phyloP scores from a whole-genome alignment of 345 rosid species.

The Arabidopsis suecica region DNA sequence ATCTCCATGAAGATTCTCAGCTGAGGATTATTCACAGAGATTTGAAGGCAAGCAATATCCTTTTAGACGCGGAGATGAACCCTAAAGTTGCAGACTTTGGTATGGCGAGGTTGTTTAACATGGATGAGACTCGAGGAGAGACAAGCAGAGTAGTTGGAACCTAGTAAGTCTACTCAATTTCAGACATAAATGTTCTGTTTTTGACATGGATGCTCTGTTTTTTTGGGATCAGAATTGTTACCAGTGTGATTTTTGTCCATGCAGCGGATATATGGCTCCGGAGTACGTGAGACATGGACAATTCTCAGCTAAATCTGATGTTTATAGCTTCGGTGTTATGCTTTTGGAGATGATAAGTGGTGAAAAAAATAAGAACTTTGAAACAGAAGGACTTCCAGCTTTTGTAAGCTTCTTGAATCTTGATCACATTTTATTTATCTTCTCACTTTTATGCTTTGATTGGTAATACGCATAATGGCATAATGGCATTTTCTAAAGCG shows the following conservation, averaged over 20 bases:
- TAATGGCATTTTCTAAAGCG: too few relatives aligned
- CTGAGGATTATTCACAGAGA: constrained; percentile 45
- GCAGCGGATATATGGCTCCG: constrained; percentile 65
- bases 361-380: constrained; percentile 56
- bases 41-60: constrained; percentile 47
- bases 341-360: constrained; percentile 57
- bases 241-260: neutral
- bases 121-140: constrained; percentile 45
- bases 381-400: constrained; percentile 38
- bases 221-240: neutral
- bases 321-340: constrained; percentile 60
- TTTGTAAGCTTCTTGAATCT: constrained; percentile 33
- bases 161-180: constrained; percentile 40
- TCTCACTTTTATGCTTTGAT: neutral
- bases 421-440: neutral
- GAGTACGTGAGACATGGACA: constrained; percentile 54
- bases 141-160: constrained; percentile 51
- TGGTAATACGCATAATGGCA: too few relatives aligned
- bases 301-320: constrained; percentile 58
- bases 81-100: constrained; percentile 53
- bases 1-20: constrained; percentile 49
- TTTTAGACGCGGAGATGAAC: constrained; percentile 45
- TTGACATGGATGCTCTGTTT: neutral
- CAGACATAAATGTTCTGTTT: neutral
- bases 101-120: constrained; percentile 46